Percentiles rank a stretch among this genome's conserved stretches.
Evolutionary conservation across 2,329 filamentous ascomycete genomes (phyloP).

Genomic region (Hymenoscyphus fructigenus): DNA sequence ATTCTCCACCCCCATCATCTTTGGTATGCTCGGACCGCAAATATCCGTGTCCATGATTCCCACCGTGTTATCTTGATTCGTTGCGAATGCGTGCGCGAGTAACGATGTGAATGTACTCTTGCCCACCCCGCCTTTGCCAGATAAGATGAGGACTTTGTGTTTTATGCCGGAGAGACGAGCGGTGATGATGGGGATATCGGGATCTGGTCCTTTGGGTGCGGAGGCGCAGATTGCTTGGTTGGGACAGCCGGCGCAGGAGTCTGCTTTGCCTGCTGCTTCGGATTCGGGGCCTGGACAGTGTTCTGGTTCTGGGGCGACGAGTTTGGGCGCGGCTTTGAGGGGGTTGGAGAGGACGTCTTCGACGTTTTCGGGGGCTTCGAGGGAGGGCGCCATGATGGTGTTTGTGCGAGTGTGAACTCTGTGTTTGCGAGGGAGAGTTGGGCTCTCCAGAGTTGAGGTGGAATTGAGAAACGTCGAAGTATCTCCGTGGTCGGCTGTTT

Average conservation of each 20-base stretch:
- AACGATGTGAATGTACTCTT: slow-evolving; percentile 93
- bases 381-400: slow-evolving; percentile 70
- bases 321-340: slow-evolving; percentile 73
- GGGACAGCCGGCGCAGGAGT: slow-evolving; percentile 91
- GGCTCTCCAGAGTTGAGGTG: background rate
- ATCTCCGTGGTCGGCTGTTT: background rate
- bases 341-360: slow-evolving; percentile 73
- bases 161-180: slow-evolving; percentile 76
- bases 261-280: slow-evolving; percentile 64
- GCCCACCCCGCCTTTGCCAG: slow-evolving; percentile 93
- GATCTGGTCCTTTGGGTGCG: slow-evolving; percentile 91
- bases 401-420: background rate
- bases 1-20: slow-evolving; percentile 96
- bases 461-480: background rate
- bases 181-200: slow-evolving; percentile 86
- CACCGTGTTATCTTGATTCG: slow-evolving; percentile 73
- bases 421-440: background rate
- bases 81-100: slow-evolving; percentile 84
- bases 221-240: slow-evolving; percentile 96
- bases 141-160: slow-evolving; percentile 89
- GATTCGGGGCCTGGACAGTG: slow-evolving; percentile 93
- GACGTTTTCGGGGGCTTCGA: slow-evolving; percentile 70
- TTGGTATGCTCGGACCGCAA: slow-evolving; percentile 91
- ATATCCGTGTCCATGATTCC: slow-evolving; percentile 99
- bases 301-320: slow-evolving; percentile 93